A percentile compares a stretch with the other conserved stretches of the same genome.
Evolutionary conservation across 2,329 filamentous ascomycete genomes (phyloP).

Genomic region (Cercospora janseana): DNA sequence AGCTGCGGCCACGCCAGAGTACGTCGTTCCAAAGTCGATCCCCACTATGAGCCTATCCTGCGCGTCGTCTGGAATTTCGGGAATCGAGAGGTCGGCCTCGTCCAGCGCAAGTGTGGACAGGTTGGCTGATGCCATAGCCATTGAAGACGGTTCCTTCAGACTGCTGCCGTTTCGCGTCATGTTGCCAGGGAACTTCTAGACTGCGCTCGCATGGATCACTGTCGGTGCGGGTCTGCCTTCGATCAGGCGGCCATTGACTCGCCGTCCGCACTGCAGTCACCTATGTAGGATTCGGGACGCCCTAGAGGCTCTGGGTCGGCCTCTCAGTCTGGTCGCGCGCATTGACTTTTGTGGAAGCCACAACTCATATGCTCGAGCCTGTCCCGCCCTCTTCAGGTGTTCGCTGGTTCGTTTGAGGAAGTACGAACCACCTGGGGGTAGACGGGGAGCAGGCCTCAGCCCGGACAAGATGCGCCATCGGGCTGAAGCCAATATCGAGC

Average conservation of each 20-base stretch:
- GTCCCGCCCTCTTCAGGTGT: background rate
- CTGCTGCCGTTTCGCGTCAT: slow-evolving; percentile 21
- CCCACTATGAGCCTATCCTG: slow-evolving; percentile 69
- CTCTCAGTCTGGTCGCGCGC: slow-evolving; percentile 13
- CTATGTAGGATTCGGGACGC: background rate
- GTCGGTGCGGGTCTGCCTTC: background rate
- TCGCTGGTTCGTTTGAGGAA: background rate
- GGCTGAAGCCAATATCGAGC: background rate
- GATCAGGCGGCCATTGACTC: background rate
- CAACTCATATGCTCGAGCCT: slow-evolving; percentile 8
- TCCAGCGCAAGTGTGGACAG: slow-evolving; percentile 18
- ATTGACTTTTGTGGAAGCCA: slow-evolving; percentile 9
- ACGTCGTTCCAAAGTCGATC: slow-evolving; percentile 82
- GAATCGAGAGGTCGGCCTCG: slow-evolving; percentile 14
- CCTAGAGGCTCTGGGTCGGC: slow-evolving; percentile 12
- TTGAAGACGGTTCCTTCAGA: slow-evolving; percentile 16
- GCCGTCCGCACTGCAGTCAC: background rate
- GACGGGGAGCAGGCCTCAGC: slow-evolving; percentile 1
- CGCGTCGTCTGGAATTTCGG: slow-evolving; percentile 4
- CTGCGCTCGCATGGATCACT: slow-evolving; percentile 2
- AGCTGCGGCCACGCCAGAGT: slow-evolving; percentile 63
- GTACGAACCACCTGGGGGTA: background rate
- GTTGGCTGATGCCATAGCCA: slow-evolving; percentile 7
- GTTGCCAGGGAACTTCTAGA: background rate
- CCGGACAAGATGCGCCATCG: background rate